These are phyloP conservation scores for Saccharomyces pastorianus DNA, from an alignment of 1,139 yeast genomes.

Conservation along the genomic window DNA sequence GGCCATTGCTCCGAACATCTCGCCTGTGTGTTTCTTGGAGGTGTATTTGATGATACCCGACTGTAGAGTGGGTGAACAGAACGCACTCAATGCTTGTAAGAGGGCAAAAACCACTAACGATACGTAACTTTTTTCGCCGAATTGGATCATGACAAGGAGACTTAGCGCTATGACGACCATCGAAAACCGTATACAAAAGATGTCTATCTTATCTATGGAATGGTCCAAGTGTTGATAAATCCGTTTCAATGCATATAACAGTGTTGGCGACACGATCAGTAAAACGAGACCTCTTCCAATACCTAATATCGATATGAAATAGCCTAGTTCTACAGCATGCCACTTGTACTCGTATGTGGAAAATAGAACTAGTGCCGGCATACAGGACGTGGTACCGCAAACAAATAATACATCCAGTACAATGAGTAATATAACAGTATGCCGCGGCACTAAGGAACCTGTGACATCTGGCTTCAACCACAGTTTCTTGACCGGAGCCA, in stretches of 20 bases:
- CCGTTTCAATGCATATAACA: slow-evolving; percentile 35
- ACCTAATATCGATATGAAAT: slow-evolving; percentile 47
- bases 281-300: slow-evolving; percentile 38
- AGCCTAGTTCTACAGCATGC: slow-evolving; percentile 53
- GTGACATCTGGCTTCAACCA: slow-evolving; percentile 33
- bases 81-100: slow-evolving; percentile 37
- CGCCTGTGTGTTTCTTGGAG: slow-evolving; percentile 41
- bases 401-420: slow-evolving; percentile 39
- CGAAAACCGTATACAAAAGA: slow-evolving; percentile 36
- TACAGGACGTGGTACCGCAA: slow-evolving; percentile 31
- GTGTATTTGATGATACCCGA: slow-evolving; percentile 41
- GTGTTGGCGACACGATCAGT: slow-evolving; percentile 37
- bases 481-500: slow-evolving; percentile 42
- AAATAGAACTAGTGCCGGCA: slow-evolving; percentile 46
- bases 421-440: slow-evolving; percentile 41
- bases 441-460: slow-evolving; percentile 36
- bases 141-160: slow-evolving; percentile 14
- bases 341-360: slow-evolving; percentile 52
- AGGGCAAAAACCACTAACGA: slow-evolving; percentile 16
- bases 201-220: slow-evolving; percentile 51
- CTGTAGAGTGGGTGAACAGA: slow-evolving; percentile 39
- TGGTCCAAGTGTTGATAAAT: slow-evolving; percentile 21
- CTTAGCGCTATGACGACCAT: slow-evolving; percentile 31
- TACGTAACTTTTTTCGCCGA: slow-evolving; percentile 11
- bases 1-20: slow-evolving; percentile 45